These are phyloP conservation scores for Fomitiporia mediterranea DNA, from an alignment of 1,284 basidiomycete species.

Conservation along the genomic window DNA sequence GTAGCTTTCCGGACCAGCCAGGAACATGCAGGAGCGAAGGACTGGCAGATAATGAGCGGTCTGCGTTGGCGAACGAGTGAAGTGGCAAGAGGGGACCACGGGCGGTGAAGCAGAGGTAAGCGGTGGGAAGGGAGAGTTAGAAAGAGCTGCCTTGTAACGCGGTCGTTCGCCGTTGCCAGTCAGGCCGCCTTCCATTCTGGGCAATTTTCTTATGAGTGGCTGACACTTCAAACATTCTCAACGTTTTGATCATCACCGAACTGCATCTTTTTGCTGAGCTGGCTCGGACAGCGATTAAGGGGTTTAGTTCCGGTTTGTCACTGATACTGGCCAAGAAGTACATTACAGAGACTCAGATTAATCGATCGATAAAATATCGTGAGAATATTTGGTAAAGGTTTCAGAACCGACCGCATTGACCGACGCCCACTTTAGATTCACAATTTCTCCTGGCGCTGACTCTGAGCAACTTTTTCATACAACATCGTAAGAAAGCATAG, in stretches of 20 bases:
- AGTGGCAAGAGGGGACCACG: slow-evolving; percentile 24
- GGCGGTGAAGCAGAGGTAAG: slow-evolving; percentile 25
- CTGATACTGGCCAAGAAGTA: too few species aligned
- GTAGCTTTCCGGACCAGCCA: slow-evolving; percentile 54
- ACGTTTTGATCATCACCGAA: not conserved
- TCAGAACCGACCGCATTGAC: too few species aligned
- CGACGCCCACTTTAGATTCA: not conserved
- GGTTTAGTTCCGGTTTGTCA: too few species aligned
- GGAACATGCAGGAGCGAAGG: slow-evolving; percentile 43
- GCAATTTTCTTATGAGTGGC: not conserved
- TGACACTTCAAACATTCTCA: not conserved
- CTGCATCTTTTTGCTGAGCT: too few species aligned
- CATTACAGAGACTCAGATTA: too few species aligned
- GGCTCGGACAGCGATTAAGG: too few species aligned
- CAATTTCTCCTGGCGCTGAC: not conserved
- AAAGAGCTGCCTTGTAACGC: slow-evolving; percentile 21
- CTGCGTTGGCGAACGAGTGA: slow-evolving; percentile 25
- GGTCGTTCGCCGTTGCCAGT: slow-evolving; percentile 18
- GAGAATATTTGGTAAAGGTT: too few species aligned
- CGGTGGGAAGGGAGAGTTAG: slow-evolving; percentile 17
- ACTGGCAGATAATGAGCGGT: slow-evolving; percentile 29
- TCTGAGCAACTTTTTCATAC: too few species aligned
- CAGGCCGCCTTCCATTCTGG: slow-evolving; percentile 11
- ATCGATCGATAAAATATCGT: too few species aligned
- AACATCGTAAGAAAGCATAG: not conserved